A percentile compares a stretch with the other conserved stretches of the same genome.
Conservation (phyloP, 2,329 filamentous ascomycete genomes). For the Trichothecium roseum region DNA sequence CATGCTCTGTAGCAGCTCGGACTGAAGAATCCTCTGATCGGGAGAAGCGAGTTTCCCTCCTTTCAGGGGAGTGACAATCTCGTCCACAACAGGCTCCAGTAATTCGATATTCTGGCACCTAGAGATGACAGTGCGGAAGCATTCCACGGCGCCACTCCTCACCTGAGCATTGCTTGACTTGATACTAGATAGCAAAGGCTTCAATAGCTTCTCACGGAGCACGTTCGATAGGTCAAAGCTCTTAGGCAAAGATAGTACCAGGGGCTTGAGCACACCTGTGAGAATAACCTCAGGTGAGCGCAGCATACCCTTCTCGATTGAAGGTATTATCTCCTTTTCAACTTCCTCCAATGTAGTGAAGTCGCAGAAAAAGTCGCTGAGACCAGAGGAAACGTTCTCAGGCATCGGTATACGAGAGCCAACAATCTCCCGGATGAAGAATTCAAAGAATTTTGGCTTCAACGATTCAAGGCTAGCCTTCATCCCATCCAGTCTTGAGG, state of each 20-base stretch:
- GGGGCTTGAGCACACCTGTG: conserved; percentile 63
- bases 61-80: conserved; percentile 72
- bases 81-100: conserved; percentile 61
- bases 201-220: conserved; percentile 63
- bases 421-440: conserved; percentile 77
- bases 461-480: conserved; percentile 50
- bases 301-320: conserved; percentile 80
- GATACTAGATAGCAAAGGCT: conserved; percentile 78
- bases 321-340: conserved; percentile 62
- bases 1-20: conserved; percentile 65
- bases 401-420: conserved; percentile 66
- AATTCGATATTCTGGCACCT: conserved; percentile 46
- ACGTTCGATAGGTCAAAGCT: conserved; percentile 68
- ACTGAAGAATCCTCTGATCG: conserved; percentile 75
- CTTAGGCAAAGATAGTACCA: conserved; percentile 59
- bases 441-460: conserved; percentile 67
- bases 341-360: conserved; percentile 70
- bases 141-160: conserved; percentile 62
- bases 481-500: conserved; percentile 56
- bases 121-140: conserved; percentile 60
- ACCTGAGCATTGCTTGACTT: conserved; percentile 81
- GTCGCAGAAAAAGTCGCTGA: conserved; percentile 71
- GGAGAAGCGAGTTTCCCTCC: conserved; percentile 72
- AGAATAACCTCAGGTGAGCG: conserved; percentile 85
- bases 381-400: conserved; percentile 57